Percentiles rank a stretch among this genome's conserved stretches.
These are phyloP conservation scores for Entophlyctis helioformis DNA, from an alignment of 192 early-diverging fungal species.

Conservation along the genomic window DNA sequence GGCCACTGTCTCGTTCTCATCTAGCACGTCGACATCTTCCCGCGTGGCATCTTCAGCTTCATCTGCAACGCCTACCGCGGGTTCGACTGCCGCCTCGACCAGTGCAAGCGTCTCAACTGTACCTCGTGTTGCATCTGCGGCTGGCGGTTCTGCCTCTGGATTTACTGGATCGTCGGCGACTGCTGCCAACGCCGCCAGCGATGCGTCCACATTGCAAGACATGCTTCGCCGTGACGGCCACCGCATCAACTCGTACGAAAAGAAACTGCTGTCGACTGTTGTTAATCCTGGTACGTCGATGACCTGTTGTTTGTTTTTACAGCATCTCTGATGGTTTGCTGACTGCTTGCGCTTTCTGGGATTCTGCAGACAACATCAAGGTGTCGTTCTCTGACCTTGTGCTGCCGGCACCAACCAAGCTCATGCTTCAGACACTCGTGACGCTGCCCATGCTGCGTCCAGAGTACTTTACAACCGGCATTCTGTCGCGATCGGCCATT, in stretches of 20 bases:
- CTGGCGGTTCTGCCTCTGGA: neutral
- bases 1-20: too few relatives aligned
- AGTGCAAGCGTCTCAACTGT: neutral
- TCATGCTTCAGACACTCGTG: conserved; percentile 69
- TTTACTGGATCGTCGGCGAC: neutral
- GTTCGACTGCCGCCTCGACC: too few relatives aligned
- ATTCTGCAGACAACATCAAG: conserved; percentile 38
- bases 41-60: too few relatives aligned
- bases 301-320: conserved; percentile 9
- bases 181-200: too few relatives aligned
- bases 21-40: too few relatives aligned
- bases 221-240: conserved; percentile 12
- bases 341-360: too few relatives aligned
- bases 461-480: conserved; percentile 32
- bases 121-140: neutral
- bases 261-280: conserved; percentile 62
- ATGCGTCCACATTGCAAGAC: too few relatives aligned
- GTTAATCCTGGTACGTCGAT: conserved; percentile 55
- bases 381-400: conserved; percentile 61
- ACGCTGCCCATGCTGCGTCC: conserved; percentile 33
- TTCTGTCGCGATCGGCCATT: conserved; percentile 46
- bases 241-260: conserved; percentile 53
- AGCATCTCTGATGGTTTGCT: neutral
- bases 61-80: too few relatives aligned
- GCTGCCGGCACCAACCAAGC: conserved; percentile 62